Evolutionary conservation across 148 eudicot genomes (phyloP).

Genomic region (Vaccinium darrowii): DNA sequence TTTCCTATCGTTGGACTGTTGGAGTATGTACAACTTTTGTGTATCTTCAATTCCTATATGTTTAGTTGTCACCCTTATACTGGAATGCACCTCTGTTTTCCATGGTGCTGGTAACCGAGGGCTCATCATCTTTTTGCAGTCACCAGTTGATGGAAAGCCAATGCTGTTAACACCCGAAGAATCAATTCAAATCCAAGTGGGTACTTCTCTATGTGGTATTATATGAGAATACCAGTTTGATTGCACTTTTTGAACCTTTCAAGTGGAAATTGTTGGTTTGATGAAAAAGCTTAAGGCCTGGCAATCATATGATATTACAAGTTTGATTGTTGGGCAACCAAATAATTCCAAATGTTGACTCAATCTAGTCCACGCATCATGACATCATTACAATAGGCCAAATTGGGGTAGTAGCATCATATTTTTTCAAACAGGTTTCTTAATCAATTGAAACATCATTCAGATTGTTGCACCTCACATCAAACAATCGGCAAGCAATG

Average conservation of each 20-base stretch:
- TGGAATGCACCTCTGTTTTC: slow-evolving; percentile 1
- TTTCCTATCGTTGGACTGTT: neutral
- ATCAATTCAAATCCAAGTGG: slow-evolving; percentile 85
- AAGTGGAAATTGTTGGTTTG: neutral
- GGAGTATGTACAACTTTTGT: neutral
- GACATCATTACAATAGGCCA: neutral
- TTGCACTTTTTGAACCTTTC: neutral
- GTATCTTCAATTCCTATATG: neutral
- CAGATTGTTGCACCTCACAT: neutral
- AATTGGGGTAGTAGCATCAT: neutral
- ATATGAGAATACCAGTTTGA: neutral
- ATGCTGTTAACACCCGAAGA: slow-evolving; percentile 94
- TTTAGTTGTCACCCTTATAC: neutral
- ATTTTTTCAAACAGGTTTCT: neutral
- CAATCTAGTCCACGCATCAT: neutral
- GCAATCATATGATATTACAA: neutral
- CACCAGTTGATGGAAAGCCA: slow-evolving; percentile 89
- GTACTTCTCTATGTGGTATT: slow-evolving; percentile 11
- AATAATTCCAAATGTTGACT: neutral
- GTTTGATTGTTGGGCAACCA: neutral
- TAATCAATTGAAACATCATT: neutral
- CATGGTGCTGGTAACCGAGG: slow-evolving; percentile 11
- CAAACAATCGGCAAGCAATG: neutral
- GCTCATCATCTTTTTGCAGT: slow-evolving; percentile 43
- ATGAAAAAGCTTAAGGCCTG: neutral